phyloP scores from a whole-genome alignment of 352 stramenopile species.

The Globisporangium heterothallicum region DNA sequence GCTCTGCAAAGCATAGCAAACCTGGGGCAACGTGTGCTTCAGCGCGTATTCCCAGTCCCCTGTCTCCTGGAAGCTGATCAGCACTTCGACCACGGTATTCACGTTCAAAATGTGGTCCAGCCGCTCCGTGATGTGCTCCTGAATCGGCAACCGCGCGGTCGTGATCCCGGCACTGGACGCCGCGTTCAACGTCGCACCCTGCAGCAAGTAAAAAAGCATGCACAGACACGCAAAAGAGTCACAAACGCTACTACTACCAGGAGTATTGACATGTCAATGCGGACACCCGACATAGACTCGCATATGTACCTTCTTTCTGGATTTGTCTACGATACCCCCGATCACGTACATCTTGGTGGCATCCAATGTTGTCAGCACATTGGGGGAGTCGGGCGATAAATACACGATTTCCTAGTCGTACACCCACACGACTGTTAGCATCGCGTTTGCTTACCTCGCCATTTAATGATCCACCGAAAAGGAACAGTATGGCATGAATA shows the following conservation, averaged over 20 bases:
- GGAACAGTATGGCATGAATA: too few relatives aligned
- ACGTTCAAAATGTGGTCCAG: slow-evolving; percentile 80
- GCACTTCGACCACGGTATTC: slow-evolving; percentile 70
- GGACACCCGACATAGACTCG: too few relatives aligned
- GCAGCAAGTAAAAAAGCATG: too few relatives aligned
- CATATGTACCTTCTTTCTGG: slow-evolving; percentile 52
- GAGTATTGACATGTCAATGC: too few relatives aligned
- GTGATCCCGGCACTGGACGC: slow-evolving; percentile 40
- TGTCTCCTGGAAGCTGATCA: slow-evolving; percentile 44
- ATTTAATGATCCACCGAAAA: background rate
- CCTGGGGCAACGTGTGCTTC: slow-evolving; percentile 44
- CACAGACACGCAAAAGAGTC: background rate
- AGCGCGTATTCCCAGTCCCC: slow-evolving; percentile 50
- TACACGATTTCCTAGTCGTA: slow-evolving; percentile 52
- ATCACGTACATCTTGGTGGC: slow-evolving; percentile 73
- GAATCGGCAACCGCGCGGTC: slow-evolving; percentile 64
- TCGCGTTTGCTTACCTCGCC: too few relatives aligned
- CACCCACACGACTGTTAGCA: too few relatives aligned
- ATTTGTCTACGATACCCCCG: slow-evolving; percentile 78
- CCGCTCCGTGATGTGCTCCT: slow-evolving; percentile 59
- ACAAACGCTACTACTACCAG: too few relatives aligned
- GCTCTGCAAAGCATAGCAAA: slow-evolving; percentile 14
- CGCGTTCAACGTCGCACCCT: slow-evolving; percentile 52
- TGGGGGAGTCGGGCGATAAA: slow-evolving; percentile 67
- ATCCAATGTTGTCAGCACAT: slow-evolving; percentile 55